A percentile compares a stretch with the other conserved stretches of the same genome.
Conservation (phyloP, 2,329 filamentous ascomycete genomes). For the Colletotrichum lupini region DNA sequence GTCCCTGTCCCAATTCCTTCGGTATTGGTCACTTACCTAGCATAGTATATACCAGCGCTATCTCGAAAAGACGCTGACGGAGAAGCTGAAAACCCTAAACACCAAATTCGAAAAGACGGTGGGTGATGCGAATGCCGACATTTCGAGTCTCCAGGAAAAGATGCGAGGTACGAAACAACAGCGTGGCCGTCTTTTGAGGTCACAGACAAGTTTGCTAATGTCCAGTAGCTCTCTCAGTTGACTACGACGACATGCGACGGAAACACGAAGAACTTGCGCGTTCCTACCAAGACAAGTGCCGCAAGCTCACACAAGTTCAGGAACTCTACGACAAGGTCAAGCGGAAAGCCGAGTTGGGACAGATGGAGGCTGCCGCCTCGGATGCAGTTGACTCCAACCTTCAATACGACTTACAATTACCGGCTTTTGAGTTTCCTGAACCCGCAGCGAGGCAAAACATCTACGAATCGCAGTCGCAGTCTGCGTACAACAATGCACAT, state of each 20-base stretch:
- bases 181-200: neutral
- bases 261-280: slow-evolving; percentile 79
- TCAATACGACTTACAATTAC: neutral
- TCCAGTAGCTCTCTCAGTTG: slow-evolving; percentile 62
- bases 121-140: slow-evolving; percentile 79
- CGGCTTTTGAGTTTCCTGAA: neutral
- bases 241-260: slow-evolving; percentile 71
- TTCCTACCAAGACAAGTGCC: slow-evolving; percentile 76
- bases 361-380: slow-evolving; percentile 65
- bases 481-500: neutral
- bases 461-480: slow-evolving; percentile 4
- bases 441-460: neutral
- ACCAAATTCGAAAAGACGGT: slow-evolving; percentile 78
- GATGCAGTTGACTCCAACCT: slow-evolving; percentile 42
- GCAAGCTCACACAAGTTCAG: slow-evolving; percentile 75
- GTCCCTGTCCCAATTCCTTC: neutral
- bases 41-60: slow-evolving; percentile 82
- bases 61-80: slow-evolving; percentile 75
- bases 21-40: slow-evolving; percentile 14
- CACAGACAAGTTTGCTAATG: slow-evolving; percentile 33
- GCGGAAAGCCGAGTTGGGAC: slow-evolving; percentile 62
- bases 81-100: slow-evolving; percentile 75
- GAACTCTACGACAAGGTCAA: slow-evolving; percentile 72
- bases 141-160: slow-evolving; percentile 73
- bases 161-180: slow-evolving; percentile 63